Base-by-base conservation (phyloP, 2,329 filamentous ascomycete species). In the Trichothecium sympodiale region DNA sequence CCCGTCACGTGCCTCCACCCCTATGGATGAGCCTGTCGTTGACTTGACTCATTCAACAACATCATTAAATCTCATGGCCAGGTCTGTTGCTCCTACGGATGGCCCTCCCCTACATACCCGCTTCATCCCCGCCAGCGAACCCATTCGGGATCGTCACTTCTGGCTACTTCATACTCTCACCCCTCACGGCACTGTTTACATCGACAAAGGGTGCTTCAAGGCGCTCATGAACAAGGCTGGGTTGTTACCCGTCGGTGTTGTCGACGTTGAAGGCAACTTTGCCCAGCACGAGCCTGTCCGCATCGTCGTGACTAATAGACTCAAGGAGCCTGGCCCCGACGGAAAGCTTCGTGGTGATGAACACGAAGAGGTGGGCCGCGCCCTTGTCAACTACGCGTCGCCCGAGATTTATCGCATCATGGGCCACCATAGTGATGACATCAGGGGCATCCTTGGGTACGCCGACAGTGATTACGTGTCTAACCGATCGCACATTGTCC, bases 381-480 rank as follows among this genome's bases (percentile, higher is more conserved):
- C 86, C 4, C 63, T 98, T 33, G 87, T 94, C 39, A 95, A 96
- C 58, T 98, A 96, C 55, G 83, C 83, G n/a, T 78, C 83, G 2
- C 65, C 70, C 1, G 89, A 98, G 59, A 87, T 98, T 41, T 63
- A 67, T 38, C 67, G 83, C 34, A 94, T 98, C 53, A 86, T 83
- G 61, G 91, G 91, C 2, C 67, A 82, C 44, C 77, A 83, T 54
- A 94, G 87, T 52, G 74, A 69, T 5, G 82, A 94, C 53, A 95
- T 98, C 43, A 69, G 78, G 33, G 69, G 71, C 8, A 64, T 91
- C 31, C 62, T 98, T 23, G 91, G 89, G 4, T 98, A 95, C 59
- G 85, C 86, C 15, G 88, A 95, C 55, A 93, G 83, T 51, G 87
- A 96, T 60, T 95, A 96, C 60, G 82, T 96, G 29, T 88, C 87